These are phyloP conservation scores for Boletus semigastroideus DNA, from an alignment of 1,284 basidiomycete species.

Conservation along the genomic window DNA sequence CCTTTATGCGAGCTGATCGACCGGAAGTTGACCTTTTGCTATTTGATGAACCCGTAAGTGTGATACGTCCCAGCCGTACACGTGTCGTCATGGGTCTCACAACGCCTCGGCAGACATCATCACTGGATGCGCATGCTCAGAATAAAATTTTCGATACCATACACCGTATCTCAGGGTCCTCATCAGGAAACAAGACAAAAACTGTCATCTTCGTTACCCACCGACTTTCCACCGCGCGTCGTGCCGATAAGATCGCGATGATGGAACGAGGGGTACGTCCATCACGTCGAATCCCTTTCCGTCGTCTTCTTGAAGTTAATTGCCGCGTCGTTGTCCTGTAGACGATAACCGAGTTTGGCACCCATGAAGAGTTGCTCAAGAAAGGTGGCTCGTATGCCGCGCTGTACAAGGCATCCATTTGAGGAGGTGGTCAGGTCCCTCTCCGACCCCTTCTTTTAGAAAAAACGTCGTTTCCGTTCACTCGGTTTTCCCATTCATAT, in stretches of 20 bases:
- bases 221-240: constrained; percentile 73
- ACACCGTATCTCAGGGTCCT: constrained; percentile 55
- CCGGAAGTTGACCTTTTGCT: constrained; percentile 76
- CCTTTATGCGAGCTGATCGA: constrained; percentile 76
- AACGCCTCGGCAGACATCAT: constrained; percentile 56
- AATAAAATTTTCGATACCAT: constrained; percentile 76
- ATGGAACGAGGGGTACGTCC: constrained; percentile 73
- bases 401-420: constrained; percentile 69
- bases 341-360: constrained; percentile 79
- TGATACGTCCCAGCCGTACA: constrained; percentile 20
- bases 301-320: constrained; percentile 18
- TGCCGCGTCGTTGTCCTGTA: constrained; percentile 32
- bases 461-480: constrained; percentile 9
- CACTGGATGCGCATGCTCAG: constrained; percentile 79
- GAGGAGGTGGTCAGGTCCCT: constrained; percentile 20
- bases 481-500: constrained; percentile 22
- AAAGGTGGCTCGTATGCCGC: constrained; percentile 65
- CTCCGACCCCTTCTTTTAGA: neutral
- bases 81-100: constrained; percentile 5
- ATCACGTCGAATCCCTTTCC: constrained; percentile 28
- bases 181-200: constrained; percentile 56
- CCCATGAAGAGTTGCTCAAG: constrained; percentile 69
- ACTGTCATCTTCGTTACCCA: constrained; percentile 86
- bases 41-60: constrained; percentile 75
- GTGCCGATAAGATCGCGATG: constrained; percentile 82